A percentile compares a stretch with the other conserved stretches of the same genome.
phyloP scores from a whole-genome alignment of 169 alveolate species.

The Hepatocystis sp. region DNA sequence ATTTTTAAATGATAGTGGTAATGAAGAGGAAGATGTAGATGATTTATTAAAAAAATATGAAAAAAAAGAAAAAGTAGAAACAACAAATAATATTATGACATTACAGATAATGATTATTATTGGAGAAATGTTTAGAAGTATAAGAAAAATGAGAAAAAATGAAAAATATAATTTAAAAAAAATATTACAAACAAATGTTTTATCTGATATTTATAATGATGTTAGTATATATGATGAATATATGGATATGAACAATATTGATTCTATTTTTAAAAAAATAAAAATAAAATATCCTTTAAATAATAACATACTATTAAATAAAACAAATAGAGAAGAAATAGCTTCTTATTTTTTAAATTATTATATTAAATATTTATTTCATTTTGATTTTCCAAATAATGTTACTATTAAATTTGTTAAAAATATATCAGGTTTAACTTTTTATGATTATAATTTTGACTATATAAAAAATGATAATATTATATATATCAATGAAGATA shows the following conservation, averaged over 20 bases:
- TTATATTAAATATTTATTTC: slow-evolving; percentile 51
- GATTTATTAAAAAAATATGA: slow-evolving; percentile 41
- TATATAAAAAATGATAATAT: slow-evolving; percentile 39
- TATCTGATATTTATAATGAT: slow-evolving; percentile 39
- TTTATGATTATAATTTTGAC: slow-evolving; percentile 57
- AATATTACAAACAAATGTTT: slow-evolving; percentile 54
- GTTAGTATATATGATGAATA: slow-evolving; percentile 49
- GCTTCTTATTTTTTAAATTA: slow-evolving; percentile 71
- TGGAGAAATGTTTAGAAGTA: slow-evolving; percentile 67
- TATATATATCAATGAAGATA: slow-evolving; percentile 28
- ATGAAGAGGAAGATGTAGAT: slow-evolving; percentile 73
- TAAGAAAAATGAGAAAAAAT: slow-evolving; percentile 45
- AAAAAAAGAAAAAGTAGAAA: slow-evolving; percentile 71
- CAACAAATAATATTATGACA: slow-evolving; percentile 71
- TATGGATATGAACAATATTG: slow-evolving; percentile 46
- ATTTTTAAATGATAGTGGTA: slow-evolving; percentile 63
- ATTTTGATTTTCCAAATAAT: slow-evolving; percentile 70
- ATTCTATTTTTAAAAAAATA: slow-evolving; percentile 30
- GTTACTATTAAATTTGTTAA: slow-evolving; percentile 20
- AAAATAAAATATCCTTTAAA: slow-evolving; percentile 57
- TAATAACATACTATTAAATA: slow-evolving; percentile 13
- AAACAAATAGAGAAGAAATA: slow-evolving; percentile 46
- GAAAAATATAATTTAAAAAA: slow-evolving; percentile 45
- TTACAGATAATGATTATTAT: slow-evolving; percentile 70
- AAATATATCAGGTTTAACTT: slow-evolving; percentile 45